These are phyloP conservation scores for Amanita muscaria DNA, from an alignment of 768 basidiomycete genomes.

Conservation along the genomic window DNA sequence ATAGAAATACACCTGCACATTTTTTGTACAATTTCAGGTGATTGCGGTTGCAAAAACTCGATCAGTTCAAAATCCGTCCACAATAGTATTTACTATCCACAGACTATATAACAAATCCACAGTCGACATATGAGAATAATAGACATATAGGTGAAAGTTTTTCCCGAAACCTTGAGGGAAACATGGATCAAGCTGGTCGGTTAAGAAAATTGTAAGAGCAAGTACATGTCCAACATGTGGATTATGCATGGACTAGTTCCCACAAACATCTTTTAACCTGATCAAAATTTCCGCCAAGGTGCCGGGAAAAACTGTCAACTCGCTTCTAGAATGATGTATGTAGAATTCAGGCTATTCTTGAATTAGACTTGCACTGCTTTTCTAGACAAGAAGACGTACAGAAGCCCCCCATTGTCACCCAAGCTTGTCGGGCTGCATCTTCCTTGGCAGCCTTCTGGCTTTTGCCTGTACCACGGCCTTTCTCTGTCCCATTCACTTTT, in stretches of 20 bases:
- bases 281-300: neutral
- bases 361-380: neutral
- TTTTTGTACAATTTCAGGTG: too few relatives aligned
- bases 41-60: too few relatives aligned
- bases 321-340: neutral
- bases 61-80: too few relatives aligned
- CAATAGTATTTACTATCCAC: too few relatives aligned
- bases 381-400: neutral
- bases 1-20: too few relatives aligned
- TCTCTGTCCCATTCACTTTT: conserved; percentile 42
- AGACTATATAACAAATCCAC: too few relatives aligned
- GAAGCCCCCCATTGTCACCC: conserved; percentile 12
- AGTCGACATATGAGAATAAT: neutral
- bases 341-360: neutral
- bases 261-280: too few relatives aligned
- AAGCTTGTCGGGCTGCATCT: conserved; percentile 56
- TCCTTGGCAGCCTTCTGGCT: conserved; percentile 63
- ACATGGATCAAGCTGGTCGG: too few relatives aligned
- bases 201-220: too few relatives aligned
- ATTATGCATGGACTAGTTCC: too few relatives aligned
- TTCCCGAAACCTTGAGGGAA: neutral
- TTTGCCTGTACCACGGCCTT: conserved; percentile 42
- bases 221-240: too few relatives aligned
- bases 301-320: neutral
- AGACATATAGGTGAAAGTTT: neutral